A percentile compares a stretch with the other conserved stretches of the same genome.
Evolutionary conservation across 2,329 filamentous ascomycete genomes (phyloP).

Genomic region (Didymella pinodella): DNA sequence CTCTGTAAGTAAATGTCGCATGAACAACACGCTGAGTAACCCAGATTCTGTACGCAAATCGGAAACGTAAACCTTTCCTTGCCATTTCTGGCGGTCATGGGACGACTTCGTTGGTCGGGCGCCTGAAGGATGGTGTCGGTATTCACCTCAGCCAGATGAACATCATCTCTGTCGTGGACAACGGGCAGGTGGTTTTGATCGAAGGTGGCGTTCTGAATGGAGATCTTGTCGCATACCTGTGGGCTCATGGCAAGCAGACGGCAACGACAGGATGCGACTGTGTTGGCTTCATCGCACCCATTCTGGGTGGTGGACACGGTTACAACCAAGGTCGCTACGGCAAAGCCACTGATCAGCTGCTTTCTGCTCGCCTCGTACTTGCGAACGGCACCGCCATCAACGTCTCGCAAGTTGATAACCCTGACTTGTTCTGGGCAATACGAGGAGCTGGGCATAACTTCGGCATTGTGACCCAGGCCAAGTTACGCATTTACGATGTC

Average conservation of each 20-base stretch:
- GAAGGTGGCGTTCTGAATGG: conserved; percentile 37
- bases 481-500: conserved; percentile 31
- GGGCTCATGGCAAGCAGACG: conserved; percentile 38
- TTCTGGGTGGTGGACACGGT: conserved; percentile 66
- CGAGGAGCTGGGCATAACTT: conserved; percentile 48
- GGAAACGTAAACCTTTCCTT: conserved; percentile 44
- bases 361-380: conserved; percentile 50
- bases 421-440: conserved; percentile 52
- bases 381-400: conserved; percentile 43
- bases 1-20: background rate
- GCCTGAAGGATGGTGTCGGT: conserved; percentile 25
- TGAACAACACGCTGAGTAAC: background rate
- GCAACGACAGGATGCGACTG: conserved; percentile 35
- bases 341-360: conserved; percentile 35
- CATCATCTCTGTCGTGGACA: background rate
- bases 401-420: conserved; percentile 41
- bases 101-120: conserved; percentile 32
- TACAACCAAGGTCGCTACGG: conserved; percentile 60
- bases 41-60: conserved; percentile 35
- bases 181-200: conserved; percentile 19
- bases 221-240: conserved; percentile 38
- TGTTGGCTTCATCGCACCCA: conserved; percentile 63
- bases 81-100: conserved; percentile 50
- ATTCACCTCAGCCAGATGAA: conserved; percentile 7
- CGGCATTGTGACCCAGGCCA: conserved; percentile 41